Base-by-base conservation (phyloP, 805 yeast genomes). In the Candida sithepensis region DNA sequence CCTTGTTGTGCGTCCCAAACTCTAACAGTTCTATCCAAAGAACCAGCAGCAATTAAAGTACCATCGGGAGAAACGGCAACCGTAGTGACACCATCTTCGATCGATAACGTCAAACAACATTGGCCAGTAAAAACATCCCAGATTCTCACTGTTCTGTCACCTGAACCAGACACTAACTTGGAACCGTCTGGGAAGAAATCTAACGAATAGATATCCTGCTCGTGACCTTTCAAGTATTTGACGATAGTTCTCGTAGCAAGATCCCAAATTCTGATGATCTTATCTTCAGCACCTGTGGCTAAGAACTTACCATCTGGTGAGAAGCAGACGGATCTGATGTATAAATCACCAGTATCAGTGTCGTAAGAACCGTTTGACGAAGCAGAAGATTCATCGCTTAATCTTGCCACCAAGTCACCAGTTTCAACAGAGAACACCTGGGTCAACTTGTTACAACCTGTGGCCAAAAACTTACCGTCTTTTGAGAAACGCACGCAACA, bases 31-130 rank as follows among this genome's bases (percentile, higher is more conserved):
- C 95, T 79, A 72, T 92, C 99, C 55, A 92, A 79, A 32, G 96
- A 87, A 43, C 99, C 99, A 16, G 97, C 98, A 36, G 97, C 98
- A 59, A 94, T 89, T 59, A 83, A 80, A 58, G 84, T 81, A 36
- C 97, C 97, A 67, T 92, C 96, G 43, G 97, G 97, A 8, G 96
- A 88, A 38, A 92, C 92, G 19, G 97, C 96, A 41, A 92, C 97
- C 0, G 99, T 92, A 47, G 99, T 92, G 45, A 92, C 98, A 58
- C 99, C 99, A 66, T 92, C 98, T 69, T 92, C 97, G 59, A 92
- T 91, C 16, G 90, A 81, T 55, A 92, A 75, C 41, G 96, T 90
- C 61, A 90, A 75, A 20, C 90, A 82, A 66, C 96, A 88, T 70
- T 88, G 90, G 21, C 96, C 94, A 36, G 89, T 79, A 58, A 87